These are phyloP conservation scores for Albatrellus ellisii DNA, from an alignment of 768 basidiomycete species.

Conservation along the genomic window DNA sequence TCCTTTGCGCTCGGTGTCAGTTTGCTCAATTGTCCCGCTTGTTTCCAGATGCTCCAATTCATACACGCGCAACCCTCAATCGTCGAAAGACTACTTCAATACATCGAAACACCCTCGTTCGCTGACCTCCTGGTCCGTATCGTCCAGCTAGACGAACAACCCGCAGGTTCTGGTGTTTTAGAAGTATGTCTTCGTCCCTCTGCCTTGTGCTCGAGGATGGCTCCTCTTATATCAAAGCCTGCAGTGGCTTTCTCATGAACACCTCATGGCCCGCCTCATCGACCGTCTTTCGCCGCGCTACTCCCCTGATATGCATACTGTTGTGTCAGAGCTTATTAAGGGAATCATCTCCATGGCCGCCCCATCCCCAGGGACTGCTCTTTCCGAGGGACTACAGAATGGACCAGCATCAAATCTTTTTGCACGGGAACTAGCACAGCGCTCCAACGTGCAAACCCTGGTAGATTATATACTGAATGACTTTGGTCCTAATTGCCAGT, in stretches of 20 bases:
- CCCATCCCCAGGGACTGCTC: conserved; percentile 65
- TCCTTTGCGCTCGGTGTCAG: no score
- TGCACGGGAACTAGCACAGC: conserved; percentile 74
- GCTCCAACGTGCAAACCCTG: conserved; percentile 56
- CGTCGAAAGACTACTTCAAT: conserved; percentile 68
- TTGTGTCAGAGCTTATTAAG: conserved; percentile 86
- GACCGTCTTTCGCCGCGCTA: conserved; percentile 71
- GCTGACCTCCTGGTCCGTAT: conserved; percentile 87
- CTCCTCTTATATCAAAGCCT: conserved; percentile 21
- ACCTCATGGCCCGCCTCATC: conserved; percentile 70
- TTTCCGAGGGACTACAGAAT: conserved; percentile 56
- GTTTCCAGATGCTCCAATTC: conserved; percentile 77
- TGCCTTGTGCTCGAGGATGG: conserved; percentile 18
- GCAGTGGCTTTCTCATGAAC: conserved; percentile 82
- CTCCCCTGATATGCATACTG: conserved; percentile 64
- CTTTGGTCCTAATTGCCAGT: conserved; percentile 22
- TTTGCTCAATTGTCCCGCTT: conserved; percentile 15
- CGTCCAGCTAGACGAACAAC: conserved; percentile 79
- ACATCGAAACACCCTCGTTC: conserved; percentile 83
- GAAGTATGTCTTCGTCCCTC: conserved; percentile 48
- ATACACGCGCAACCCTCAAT: conserved; percentile 74
- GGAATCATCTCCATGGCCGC: conserved; percentile 91
- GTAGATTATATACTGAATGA: conserved; percentile 67
- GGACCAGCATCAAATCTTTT: conserved; percentile 76
- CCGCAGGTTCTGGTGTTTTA: conserved; percentile 69